Evolutionary conservation across 345 rosid species (phyloP).

Genomic region (Mallotus nudiflorus): DNA sequence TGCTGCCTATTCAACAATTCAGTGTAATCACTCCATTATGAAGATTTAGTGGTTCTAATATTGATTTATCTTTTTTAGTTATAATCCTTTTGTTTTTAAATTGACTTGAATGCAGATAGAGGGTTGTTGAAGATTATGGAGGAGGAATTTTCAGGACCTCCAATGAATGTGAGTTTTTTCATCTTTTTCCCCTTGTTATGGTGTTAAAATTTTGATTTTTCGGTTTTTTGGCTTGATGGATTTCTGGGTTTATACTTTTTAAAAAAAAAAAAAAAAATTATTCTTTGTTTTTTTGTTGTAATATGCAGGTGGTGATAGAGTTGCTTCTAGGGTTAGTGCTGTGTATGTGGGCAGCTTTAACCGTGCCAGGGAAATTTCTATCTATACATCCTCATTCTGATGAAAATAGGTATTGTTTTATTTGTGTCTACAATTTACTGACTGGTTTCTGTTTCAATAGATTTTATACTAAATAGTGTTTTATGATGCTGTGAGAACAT

Average conservation of each 20-base stretch:
- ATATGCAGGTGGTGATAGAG: constrained; percentile 67
- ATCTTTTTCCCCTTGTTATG: neutral
- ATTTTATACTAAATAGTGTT: neutral
- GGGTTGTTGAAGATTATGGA: constrained; percentile 89
- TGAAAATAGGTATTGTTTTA: constrained; percentile 69
- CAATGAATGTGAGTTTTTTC: constrained; percentile 52
- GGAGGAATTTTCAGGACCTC: constrained; percentile 85
- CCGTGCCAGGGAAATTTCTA: constrained; percentile 83
- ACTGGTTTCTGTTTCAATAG: neutral
- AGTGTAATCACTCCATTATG: constrained; percentile 42
- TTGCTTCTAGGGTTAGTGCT: constrained; percentile 67
- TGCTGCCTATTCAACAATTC: constrained; percentile 90
- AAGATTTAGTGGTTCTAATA: neutral
- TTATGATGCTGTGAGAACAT: no score
- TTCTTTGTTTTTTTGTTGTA: neutral
- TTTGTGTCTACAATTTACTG: neutral
- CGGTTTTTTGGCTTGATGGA: neutral
- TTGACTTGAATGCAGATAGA: constrained; percentile 52
- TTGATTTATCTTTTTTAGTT: constrained; percentile 8
- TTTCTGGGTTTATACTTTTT: constrained; percentile 1
- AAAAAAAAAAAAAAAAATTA: no score
- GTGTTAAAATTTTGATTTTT: neutral
- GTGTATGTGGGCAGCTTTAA: constrained; percentile 91
- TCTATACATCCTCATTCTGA: constrained; percentile 90
- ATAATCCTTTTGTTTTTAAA: neutral